Conservation (phyloP, 257 asterid species). For the Nicotiana sylvestris region DNA sequence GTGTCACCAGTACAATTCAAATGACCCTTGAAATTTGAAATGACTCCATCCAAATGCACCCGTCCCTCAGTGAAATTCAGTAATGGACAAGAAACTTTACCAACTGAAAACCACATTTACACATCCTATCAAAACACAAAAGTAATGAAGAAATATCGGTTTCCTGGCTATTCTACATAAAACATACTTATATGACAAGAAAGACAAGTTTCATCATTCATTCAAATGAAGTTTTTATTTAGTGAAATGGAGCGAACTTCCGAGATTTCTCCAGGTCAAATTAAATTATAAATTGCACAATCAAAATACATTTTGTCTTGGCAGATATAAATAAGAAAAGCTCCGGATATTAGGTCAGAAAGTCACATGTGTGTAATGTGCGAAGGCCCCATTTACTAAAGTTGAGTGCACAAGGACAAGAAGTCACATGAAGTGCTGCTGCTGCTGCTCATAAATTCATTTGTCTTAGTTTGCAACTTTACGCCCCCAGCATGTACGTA, state of each 20-base stretch:
- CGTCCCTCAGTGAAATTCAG: neutral
- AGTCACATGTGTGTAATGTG: neutral
- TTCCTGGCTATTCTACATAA: neutral
- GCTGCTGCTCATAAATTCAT: constrained; percentile 5
- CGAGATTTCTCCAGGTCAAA: neutral
- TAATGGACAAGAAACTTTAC: neutral
- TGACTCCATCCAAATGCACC: neutral
- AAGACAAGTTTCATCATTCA: neutral
- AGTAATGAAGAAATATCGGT: no score
- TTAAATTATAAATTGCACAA: neutral
- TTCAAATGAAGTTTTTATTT: neutral
- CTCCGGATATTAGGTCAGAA: neutral
- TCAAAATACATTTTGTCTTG: neutral
- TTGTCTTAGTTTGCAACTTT: neutral
- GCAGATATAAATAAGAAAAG: neutral
- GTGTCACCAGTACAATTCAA: neutral
- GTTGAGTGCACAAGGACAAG: constrained; percentile 10
- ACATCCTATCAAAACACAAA: neutral
- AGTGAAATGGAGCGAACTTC: neutral
- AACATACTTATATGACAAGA: neutral
- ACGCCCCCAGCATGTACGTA: neutral
- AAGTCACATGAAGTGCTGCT: constrained; percentile 9
- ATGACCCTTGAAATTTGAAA: neutral
- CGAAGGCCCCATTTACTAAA: neutral
- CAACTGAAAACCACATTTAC: neutral